phyloP scores from a whole-genome alignment of 148 eudicot species.

The Agrostemma githago region DNA sequence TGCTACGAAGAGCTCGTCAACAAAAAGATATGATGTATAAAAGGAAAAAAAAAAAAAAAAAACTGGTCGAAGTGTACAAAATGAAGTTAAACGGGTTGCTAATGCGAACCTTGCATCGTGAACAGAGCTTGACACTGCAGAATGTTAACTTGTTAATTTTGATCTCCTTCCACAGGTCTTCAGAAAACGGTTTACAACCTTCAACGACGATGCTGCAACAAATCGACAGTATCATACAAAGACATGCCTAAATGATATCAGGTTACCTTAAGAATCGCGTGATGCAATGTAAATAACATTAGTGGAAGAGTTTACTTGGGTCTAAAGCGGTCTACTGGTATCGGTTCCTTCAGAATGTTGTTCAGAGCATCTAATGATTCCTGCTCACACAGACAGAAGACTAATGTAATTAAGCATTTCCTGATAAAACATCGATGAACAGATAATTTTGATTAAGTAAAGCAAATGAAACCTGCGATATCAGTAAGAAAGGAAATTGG shows the following conservation, averaged over 20 bases:
- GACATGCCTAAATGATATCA: background rate
- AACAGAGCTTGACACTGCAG: slow-evolving; percentile 72
- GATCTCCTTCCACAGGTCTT: slow-evolving; percentile 91
- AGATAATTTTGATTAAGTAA: background rate
- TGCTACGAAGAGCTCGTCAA: slow-evolving; percentile 15
- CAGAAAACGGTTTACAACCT: slow-evolving; percentile 80
- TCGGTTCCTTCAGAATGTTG: slow-evolving; percentile 57
- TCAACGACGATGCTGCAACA: slow-evolving; percentile 69
- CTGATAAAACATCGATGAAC: background rate
- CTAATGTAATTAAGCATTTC: background rate
- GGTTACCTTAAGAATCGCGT: background rate
- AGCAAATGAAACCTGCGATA: slow-evolving; percentile 54
- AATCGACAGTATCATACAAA: background rate
- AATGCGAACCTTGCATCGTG: slow-evolving; percentile 69
- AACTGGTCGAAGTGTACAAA: background rate
- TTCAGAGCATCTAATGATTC: slow-evolving; percentile 64
- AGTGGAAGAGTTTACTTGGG: slow-evolving; percentile 49
- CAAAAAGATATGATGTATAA: no score
- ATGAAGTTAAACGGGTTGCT: background rate
- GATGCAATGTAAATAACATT: background rate
- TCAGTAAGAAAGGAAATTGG: slow-evolving; percentile 60
- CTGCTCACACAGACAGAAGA: slow-evolving; percentile 33
- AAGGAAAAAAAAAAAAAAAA: background rate
- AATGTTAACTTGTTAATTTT: slow-evolving; percentile 56
- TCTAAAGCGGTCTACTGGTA: slow-evolving; percentile 73